Evolutionary conservation across 208 protist species (phyloP).

Genomic region (Acanthamoeba lenticulata): DNA sequence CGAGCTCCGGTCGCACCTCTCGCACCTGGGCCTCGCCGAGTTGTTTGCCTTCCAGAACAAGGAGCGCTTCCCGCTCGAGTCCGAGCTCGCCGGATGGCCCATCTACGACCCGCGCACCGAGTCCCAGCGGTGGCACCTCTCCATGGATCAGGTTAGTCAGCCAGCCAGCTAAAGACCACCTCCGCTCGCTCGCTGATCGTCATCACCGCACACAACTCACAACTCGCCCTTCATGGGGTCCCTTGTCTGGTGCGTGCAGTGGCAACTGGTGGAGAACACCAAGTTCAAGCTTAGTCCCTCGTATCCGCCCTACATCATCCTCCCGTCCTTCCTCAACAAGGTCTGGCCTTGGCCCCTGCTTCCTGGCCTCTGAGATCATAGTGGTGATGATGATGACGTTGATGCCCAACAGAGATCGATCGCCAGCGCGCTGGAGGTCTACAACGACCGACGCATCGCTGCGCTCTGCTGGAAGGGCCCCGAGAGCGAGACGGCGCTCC

Average conservation of each 20-base stretch:
- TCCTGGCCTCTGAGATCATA: neutral
- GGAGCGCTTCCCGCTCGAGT: constrained; percentile 33
- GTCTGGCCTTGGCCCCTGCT: neutral
- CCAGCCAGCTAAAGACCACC: neutral
- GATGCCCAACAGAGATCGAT: neutral
- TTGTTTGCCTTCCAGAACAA: constrained; percentile 59
- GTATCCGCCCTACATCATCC: constrained; percentile 23
- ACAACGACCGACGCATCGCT: neutral
- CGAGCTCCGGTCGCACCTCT: constrained; percentile 6
- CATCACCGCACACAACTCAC: neutral
- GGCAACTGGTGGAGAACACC: constrained; percentile 49
- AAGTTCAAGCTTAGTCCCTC: constrained; percentile 35
- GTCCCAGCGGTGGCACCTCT: neutral
- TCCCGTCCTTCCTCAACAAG: constrained; percentile 4
- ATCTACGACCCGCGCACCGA: neutral
- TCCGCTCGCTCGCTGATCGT: neutral
- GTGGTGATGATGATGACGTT: neutral
- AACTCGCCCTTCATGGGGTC: neutral
- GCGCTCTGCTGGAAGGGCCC: constrained; percentile 42
- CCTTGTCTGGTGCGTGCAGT: neutral
- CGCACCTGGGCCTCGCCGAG: neutral
- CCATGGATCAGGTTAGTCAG: neutral
- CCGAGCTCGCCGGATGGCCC: constrained; percentile 44
- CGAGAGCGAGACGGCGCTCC: neutral
- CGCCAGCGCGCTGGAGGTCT: neutral